Evolutionary conservation across 768 basidiomycete genomes (phyloP), one percentile per base, ranked within the genome.

Genomic region (Postia placenta): DNA sequence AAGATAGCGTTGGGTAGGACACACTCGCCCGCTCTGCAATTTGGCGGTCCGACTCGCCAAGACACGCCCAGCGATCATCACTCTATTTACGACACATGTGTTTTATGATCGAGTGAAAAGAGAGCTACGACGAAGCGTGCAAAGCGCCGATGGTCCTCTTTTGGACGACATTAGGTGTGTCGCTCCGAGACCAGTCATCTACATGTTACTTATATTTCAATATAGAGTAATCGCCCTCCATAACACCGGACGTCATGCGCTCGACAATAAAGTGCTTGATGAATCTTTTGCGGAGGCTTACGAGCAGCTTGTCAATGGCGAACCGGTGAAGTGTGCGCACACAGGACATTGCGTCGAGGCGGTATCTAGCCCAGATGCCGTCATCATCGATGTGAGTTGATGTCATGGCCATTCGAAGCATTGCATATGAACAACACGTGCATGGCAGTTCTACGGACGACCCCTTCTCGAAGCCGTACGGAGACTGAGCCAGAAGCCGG

Each of bases 351-450:
- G 27, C 15, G 44, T 42, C 23, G 22, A 30, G 2, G 11, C 53
- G 2, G 4, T 53, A 4, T 47, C 45, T 1, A 51, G 30, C 20
- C 59, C 59, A 1, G 28, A 46, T n/a, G 52, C 52, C 12, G 45
- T 46, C 1, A 41, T 57, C 20, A 25, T 56, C 1, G 59, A 60
- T 28, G 59, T 60, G 22, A 27, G 59, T 47, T 26, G 25, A 1
- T 23, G 4, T 15, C 17, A 14, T n/a, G n/a, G n/a, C n/a, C n/a
- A n/a, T n/a, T n/a, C n/a, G n/a, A n/a, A n/a, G n/a, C n/a, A n/a
- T 30, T 27, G 20, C 24, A 5, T 42, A 33, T 45, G 19, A n/a
- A n/a, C n/a, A n/a, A n/a, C n/a, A n/a, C n/a, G n/a, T n/a, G n/a
- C n/a, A n/a, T n/a, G 7, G 35, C 25, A 58, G 54, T 42, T 53